Evolutionary conservation across 495 filamentous ascomycete genomes (phyloP).

Genomic region (Trichoderma asperelloides): DNA sequence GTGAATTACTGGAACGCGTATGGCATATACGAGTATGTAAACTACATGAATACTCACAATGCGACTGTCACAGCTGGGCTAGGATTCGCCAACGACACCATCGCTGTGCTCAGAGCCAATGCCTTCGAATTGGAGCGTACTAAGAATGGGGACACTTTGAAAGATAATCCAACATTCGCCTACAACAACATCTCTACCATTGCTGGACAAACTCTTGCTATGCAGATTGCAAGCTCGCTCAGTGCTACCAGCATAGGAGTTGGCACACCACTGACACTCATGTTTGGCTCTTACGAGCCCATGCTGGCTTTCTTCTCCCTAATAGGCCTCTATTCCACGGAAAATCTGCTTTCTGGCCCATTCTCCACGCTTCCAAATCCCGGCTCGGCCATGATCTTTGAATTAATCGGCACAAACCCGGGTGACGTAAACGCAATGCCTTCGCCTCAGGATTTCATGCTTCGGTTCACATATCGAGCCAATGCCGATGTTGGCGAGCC

Average conservation of each 20-base stretch:
- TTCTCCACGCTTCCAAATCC: slow-evolving; percentile 24
- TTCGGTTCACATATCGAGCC: slow-evolving; percentile 33
- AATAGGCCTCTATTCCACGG: slow-evolving; percentile 15
- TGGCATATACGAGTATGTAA: slow-evolving; percentile 35
- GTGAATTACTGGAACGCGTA: slow-evolving; percentile 33
- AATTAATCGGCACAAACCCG: slow-evolving; percentile 23
- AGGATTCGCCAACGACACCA: slow-evolving; percentile 9
- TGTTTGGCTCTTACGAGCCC: slow-evolving; percentile 35
- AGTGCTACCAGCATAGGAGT: slow-evolving; percentile 13
- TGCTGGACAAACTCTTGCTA: slow-evolving; percentile 32
- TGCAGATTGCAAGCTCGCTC: slow-evolving; percentile 21
- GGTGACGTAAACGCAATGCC: slow-evolving; percentile 15
- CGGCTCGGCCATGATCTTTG: slow-evolving; percentile 33
- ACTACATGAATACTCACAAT: slow-evolving; percentile 29
- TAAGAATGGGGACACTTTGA: slow-evolving; percentile 24
- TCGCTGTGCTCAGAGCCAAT: slow-evolving; percentile 20
- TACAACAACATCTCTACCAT: slow-evolving; percentile 31
- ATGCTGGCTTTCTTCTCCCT: slow-evolving; percentile 34
- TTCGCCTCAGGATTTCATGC: slow-evolving; percentile 20
- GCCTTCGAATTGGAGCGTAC: slow-evolving; percentile 27
- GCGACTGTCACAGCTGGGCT: slow-evolving; percentile 17
- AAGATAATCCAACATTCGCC: not conserved
- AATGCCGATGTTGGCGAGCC: slow-evolving; percentile 18
- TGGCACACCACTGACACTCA: slow-evolving; percentile 28
- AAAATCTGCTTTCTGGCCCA: slow-evolving; percentile 11